Evolutionary conservation across 2,329 filamentous ascomycete species (phyloP).

Genomic region (Calonectria pteridis): DNA sequence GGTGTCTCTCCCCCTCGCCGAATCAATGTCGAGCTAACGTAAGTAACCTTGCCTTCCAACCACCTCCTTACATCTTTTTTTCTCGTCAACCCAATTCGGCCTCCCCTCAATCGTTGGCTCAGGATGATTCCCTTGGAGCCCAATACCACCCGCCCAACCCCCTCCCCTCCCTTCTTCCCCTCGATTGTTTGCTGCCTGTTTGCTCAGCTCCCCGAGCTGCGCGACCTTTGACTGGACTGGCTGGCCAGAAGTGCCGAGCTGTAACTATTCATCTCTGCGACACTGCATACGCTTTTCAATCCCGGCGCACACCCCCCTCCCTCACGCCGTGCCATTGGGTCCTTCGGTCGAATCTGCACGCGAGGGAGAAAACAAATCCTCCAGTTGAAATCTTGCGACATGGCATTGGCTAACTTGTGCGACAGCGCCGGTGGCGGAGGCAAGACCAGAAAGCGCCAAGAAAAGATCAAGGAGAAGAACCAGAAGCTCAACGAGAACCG

Average conservation of each 20-base stretch:
- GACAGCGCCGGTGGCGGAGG: slow-evolving; percentile 84
- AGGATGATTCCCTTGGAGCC: background rate
- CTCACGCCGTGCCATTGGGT: background rate
- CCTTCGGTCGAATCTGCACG: background rate
- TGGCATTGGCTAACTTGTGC: slow-evolving; percentile 12
- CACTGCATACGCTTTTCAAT: slow-evolving; percentile 8
- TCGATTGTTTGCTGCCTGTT: background rate
- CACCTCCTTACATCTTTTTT: slow-evolving; percentile 10
- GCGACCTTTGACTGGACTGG: background rate
- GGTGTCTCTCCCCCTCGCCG: slow-evolving; percentile 69
- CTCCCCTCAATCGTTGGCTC: background rate
- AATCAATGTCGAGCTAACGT: slow-evolving; percentile 95
- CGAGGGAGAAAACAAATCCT: background rate
- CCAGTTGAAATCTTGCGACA: background rate
- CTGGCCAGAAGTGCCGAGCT: background rate
- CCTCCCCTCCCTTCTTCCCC: background rate
- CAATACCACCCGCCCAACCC: slow-evolving; percentile 8
- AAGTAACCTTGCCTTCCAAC: slow-evolving; percentile 51
- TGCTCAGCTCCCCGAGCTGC: slow-evolving; percentile 3
- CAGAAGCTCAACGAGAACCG: slow-evolving; percentile 80
- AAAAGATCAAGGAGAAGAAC: slow-evolving; percentile 90
- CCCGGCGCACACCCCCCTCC: background rate
- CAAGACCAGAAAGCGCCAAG: slow-evolving; percentile 77
- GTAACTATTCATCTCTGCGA: background rate
- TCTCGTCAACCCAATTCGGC: background rate